These are phyloP conservation scores for Penicillium expansum DNA, from an alignment of 2,329 filamentous ascomycete species.

Conservation along the genomic window DNA sequence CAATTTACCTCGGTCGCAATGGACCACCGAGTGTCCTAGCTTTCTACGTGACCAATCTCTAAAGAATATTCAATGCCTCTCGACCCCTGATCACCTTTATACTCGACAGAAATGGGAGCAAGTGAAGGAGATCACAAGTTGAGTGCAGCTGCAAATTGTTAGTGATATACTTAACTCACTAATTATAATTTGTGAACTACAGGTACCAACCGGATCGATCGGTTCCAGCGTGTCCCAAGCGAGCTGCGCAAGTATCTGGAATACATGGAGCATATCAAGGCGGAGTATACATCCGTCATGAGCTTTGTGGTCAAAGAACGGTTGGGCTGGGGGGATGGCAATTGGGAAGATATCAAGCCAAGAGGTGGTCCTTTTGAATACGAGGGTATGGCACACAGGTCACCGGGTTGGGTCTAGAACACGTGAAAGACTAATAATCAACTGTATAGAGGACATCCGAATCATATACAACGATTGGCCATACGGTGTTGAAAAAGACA, in stretches of 20 bases:
- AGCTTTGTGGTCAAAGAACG: constrained; percentile 70
- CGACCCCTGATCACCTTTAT: constrained; percentile 67
- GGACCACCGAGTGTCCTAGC: constrained; percentile 66
- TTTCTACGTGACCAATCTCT: constrained; percentile 62
- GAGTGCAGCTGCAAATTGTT: constrained; percentile 16
- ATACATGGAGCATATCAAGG: constrained; percentile 63
- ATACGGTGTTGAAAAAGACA: constrained; percentile 74
- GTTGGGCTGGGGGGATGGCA: constrained; percentile 62
- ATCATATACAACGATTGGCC: constrained; percentile 92
- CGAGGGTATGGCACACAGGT: constrained; percentile 31
- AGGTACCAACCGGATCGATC: constrained; percentile 67
- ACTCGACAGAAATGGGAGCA: constrained; percentile 64
- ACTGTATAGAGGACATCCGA: constrained; percentile 58
- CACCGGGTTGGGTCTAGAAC: not conserved
- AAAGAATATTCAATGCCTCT: constrained; percentile 70
- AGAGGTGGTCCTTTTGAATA: constrained; percentile 34
- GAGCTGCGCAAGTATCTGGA: constrained; percentile 74
- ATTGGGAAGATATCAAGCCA: constrained; percentile 36
- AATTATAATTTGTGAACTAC: not conserved
- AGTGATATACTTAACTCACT: not conserved
- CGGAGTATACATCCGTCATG: constrained; percentile 72
- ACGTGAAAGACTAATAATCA: not conserved
- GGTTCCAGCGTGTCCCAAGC: constrained; percentile 73
- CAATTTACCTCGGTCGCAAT: constrained; percentile 65
- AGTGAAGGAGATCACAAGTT: constrained; percentile 61